Conservation (phyloP, 75 land plant genomes). For the Pinus tabuliformis region DNA sequence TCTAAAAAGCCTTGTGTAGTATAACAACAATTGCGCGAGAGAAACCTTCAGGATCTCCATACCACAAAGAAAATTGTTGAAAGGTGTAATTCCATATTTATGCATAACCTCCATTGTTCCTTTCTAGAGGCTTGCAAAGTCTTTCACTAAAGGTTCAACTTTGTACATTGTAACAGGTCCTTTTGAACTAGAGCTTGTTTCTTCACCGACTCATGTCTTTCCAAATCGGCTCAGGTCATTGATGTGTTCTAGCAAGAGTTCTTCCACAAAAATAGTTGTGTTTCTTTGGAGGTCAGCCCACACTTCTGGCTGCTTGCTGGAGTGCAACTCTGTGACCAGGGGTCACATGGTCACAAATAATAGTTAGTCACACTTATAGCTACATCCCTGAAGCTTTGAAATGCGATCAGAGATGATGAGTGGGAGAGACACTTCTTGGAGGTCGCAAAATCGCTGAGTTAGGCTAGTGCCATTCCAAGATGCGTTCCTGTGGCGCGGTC, state of each 20-base stretch:
- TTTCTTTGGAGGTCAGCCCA: too few relatives aligned
- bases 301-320: too few relatives aligned
- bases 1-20: constrained; percentile 93
- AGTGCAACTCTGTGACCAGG: too few relatives aligned
- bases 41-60: constrained; percentile 96
- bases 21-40: constrained; percentile 87
- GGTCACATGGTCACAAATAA: too few relatives aligned
- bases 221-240: constrained; percentile 79
- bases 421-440: too few relatives aligned
- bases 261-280: constrained; percentile 41
- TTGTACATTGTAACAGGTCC: constrained; percentile 73
- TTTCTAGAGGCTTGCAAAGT: constrained; percentile 93
- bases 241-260: constrained; percentile 87
- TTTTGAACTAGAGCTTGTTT: constrained; percentile 44
- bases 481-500: too few relatives aligned
- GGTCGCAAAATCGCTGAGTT: too few relatives aligned
- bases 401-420: too few relatives aligned
- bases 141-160: constrained; percentile 94
- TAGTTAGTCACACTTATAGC: too few relatives aligned
- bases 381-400: too few relatives aligned
- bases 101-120: constrained; percentile 95
- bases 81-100: constrained; percentile 95
- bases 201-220: constrained; percentile 97
- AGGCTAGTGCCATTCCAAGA: too few relatives aligned
- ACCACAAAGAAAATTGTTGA: constrained; percentile 98